Base-by-base conservation (phyloP, 2,329 filamentous ascomycete genomes). In the Aspergillus intermedius region DNA sequence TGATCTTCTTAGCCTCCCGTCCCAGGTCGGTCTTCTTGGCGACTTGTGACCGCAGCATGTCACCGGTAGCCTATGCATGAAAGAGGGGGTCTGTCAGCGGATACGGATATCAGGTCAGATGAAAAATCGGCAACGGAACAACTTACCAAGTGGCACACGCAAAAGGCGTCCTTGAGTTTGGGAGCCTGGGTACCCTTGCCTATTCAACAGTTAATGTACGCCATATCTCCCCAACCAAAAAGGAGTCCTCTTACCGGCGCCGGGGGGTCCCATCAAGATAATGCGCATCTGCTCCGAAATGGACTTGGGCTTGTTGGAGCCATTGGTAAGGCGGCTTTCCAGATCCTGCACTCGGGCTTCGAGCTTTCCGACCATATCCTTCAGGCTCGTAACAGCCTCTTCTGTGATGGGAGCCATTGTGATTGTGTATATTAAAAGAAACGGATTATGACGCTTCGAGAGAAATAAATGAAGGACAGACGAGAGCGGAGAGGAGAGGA, bases 151-250 rank as follows among this genome's bases (percentile, higher is more conserved):
- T 98, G 93, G 77, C 93, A 98, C 77, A 90, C 90, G 70, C 85
- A 89, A 77, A 91, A 98, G 77, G 88, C 94, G 68, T 97, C 91
- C 82, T 96, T 96, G 76, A 98, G 93, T 74, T 87, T 91, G 57
- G 93, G 93, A 51, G 93, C 93, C 74, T 98, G 93, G 39, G 93
- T 98, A 74, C 93, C 93, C 83, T 98, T 98, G 77, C 93, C 93
- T 97, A 65, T 54, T 44, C 49, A 15, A 42, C 56, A 51, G 19
- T 41, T 52, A 47, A 19, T 17, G 50, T 42, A 48, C 32, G 9
- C 41, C 17, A 40, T 6, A 12, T 22, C 28, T 21, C 6, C 13
- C 8, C 13, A 25, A 12, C 1, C 5, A 43, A 15, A 15, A 12
- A 22, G 41, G 48, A 50, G 45, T 45, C 45, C 19, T 42, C 60